A percentile compares a stretch with the other conserved stretches of the same genome.
phyloP scores from a whole-genome alignment of 352 stramenopile species.

The Phytophthora melonis region DNA sequence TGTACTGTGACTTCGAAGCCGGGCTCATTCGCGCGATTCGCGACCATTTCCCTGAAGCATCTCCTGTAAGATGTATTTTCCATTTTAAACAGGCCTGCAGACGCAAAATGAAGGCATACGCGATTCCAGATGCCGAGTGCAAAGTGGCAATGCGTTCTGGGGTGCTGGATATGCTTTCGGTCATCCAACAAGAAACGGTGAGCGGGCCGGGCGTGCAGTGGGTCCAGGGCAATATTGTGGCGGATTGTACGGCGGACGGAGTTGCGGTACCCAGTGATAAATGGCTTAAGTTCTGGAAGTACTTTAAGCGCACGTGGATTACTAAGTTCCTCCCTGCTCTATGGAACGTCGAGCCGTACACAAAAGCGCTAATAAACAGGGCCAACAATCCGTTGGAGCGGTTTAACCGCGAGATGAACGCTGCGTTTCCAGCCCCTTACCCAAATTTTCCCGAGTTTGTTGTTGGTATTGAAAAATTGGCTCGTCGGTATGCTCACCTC shows the following conservation, averaged over 20 bases:
- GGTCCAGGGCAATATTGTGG: no score
- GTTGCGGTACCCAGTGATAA: no score
- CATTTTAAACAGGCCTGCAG: not conserved
- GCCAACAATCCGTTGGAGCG: not conserved
- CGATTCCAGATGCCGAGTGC: not conserved
- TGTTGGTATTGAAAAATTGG: not conserved
- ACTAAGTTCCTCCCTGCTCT: no score
- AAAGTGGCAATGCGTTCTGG: not conserved
- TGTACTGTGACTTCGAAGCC: conserved; percentile 20
- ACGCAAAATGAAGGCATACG: not conserved
- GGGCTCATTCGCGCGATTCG: not conserved
- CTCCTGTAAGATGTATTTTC: not conserved
- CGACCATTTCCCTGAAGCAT: not conserved
- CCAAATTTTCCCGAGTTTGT: not conserved
- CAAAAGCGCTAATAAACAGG: not conserved
- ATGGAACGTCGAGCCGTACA: no score
- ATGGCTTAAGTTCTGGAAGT: no score
- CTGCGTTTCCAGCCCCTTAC: not conserved
- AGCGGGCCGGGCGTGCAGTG: no score
- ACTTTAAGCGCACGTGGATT: no score
- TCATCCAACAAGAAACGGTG: no score
- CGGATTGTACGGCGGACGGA: no score
- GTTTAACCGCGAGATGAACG: not conserved
- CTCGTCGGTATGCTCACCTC: not conserved
- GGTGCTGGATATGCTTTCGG: not conserved